Conservation (phyloP, 306 rosid species). For the Leucaena leucocephala region DNA sequence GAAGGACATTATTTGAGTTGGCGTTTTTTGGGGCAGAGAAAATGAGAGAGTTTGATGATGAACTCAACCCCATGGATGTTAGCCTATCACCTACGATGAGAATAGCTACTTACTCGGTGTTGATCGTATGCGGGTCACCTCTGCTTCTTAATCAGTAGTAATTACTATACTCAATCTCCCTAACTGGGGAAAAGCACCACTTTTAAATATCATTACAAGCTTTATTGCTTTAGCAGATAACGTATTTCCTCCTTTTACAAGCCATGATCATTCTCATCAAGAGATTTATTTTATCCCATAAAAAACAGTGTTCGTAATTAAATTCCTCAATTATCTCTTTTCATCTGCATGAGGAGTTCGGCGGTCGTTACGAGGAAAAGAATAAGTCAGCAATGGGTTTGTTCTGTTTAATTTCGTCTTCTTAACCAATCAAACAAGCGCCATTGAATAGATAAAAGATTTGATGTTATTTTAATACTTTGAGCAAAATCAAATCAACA, state of each 20-base stretch:
- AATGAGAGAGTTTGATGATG: constrained; percentile 17
- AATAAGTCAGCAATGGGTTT: too few species aligned
- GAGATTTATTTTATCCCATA: background rate
- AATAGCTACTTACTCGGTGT: constrained; percentile 23
- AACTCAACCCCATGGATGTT: constrained; percentile 40
- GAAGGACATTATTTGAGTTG: constrained; percentile 24
- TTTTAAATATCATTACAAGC: constrained; percentile 24
- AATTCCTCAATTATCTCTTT: background rate
- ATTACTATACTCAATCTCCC: constrained; percentile 7
- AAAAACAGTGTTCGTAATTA: background rate
- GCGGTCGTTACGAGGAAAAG: too few species aligned
- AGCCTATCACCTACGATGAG: constrained; percentile 44
- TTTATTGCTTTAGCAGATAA: background rate
- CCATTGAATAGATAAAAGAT: background rate
- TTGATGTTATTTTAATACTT: background rate
- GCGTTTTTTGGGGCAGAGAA: background rate
- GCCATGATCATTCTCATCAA: background rate
- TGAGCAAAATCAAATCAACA: background rate
- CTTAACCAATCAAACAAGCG: background rate
- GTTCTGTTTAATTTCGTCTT: too few species aligned
- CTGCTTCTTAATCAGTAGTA: constrained; percentile 1
- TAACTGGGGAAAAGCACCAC: constrained; percentile 6
- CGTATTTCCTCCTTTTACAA: background rate
- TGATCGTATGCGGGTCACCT: constrained; percentile 33
- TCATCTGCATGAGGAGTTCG: too few species aligned